Conservation (phyloP, 768 basidiomycete species). For the Leccinum barrowsii region DNA sequence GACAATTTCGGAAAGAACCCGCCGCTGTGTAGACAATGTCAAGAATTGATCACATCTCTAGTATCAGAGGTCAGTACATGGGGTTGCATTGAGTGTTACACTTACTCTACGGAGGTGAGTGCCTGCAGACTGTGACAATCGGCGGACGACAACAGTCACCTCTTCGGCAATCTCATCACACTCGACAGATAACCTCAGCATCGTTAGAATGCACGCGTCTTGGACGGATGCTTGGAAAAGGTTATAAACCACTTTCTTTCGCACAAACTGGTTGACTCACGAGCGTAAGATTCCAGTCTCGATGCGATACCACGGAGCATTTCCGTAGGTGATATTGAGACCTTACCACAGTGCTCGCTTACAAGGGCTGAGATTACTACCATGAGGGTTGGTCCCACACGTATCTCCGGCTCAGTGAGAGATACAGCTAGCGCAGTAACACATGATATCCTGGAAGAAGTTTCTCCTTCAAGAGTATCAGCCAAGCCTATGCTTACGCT, state of each 20-base stretch:
- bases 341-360: slow-evolving; percentile 54
- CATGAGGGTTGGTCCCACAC: slow-evolving; percentile 55
- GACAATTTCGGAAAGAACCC: slow-evolving; percentile 45
- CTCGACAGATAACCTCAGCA: slow-evolving; percentile 63
- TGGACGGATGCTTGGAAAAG: slow-evolving; percentile 56
- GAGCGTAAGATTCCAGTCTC: slow-evolving; percentile 38
- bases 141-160: slow-evolving; percentile 40
- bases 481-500: neutral
- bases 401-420: slow-evolving; percentile 36
- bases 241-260: slow-evolving; percentile 1
- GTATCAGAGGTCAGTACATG: slow-evolving; percentile 6
- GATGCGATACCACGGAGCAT: slow-evolving; percentile 45
- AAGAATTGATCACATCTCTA: slow-evolving; percentile 75
- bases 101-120: slow-evolving; percentile 59
- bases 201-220: slow-evolving; percentile 67
- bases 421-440: slow-evolving; percentile 44
- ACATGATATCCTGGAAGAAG: slow-evolving; percentile 41
- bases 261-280: slow-evolving; percentile 36
- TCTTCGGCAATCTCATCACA: slow-evolving; percentile 52
- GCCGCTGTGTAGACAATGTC: slow-evolving; percentile 42
- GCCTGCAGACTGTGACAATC: slow-evolving; percentile 42
- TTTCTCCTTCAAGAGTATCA: slow-evolving; percentile 34
- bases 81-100: neutral
- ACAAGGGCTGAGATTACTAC: slow-evolving; percentile 67
- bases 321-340: slow-evolving; percentile 47